Evolutionary conservation across 805 yeast species (phyloP), one percentile per base, ranked within the genome.

Genomic region (Wickerhamomyces mucosus): DNA sequence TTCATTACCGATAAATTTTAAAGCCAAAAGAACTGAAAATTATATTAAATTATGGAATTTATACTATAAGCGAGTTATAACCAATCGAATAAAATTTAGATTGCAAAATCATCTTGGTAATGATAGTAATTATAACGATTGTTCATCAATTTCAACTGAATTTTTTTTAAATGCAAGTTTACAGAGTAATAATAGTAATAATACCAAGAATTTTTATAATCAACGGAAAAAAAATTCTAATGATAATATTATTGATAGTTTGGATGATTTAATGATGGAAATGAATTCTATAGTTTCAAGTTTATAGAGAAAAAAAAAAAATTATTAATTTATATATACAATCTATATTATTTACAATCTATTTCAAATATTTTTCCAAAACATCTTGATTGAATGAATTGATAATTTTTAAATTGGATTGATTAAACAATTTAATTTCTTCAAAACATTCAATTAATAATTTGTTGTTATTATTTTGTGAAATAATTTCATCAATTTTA

Each of bases 11-110:
- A 15, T 38, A 3, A 34, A 29, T 3, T 28, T 36, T 23, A 31
- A 35, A 15, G 33, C 38, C 9, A 41, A 37, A 18, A 32, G 30
- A 7, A 15, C 16, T 10, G 5, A 6, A 5, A 23, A 23, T 23
- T 13, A 46, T 3, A 40, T 45, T 21, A 37, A 41, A 0, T 21
- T 59, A 2, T 60, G 65, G 65, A 50, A 43, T 26, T 30, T 51
- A 28, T 59, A 59, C 32, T 31, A 59, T 21, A 40, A 43, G 27
- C 33, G 48, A 10, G 53, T 55, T n/a, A 41, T 59, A 13, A 12
- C 16, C 16, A 23, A 23, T 13, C 13, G 65, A 32, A 48, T 56
- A 12, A 39, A 44, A 14, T 23, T 23, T 16, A 23, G 26, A 13
- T 6, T 23, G 10, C 6, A 9, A 23, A 23, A 23, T n/a, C n/a